These are phyloP conservation scores for Pseudocercospora musae DNA, from an alignment of 2,329 filamentous ascomycete genomes.

Conservation along the genomic window DNA sequence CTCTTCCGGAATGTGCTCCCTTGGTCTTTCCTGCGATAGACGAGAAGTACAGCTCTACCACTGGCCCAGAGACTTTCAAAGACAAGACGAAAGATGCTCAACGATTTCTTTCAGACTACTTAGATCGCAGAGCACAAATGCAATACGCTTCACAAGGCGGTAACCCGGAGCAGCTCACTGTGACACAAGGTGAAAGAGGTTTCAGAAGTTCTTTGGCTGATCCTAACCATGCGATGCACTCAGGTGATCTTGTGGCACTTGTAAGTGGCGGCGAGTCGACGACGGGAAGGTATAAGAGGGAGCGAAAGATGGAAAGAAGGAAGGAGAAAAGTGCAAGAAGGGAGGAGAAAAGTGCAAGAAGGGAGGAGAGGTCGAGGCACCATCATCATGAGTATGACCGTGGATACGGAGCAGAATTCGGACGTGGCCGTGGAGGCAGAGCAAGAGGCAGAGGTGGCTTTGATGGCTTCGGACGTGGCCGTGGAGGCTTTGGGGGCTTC, in stretches of 20 bases:
- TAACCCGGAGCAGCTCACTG: slow-evolving; percentile 36
- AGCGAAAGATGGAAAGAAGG: slow-evolving; percentile 7
- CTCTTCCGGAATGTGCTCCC: slow-evolving; percentile 47
- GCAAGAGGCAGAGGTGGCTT: not conserved
- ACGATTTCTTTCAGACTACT: slow-evolving; percentile 47
- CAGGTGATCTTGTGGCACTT: slow-evolving; percentile 47
- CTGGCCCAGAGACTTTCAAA: slow-evolving; percentile 29
- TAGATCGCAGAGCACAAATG: slow-evolving; percentile 50
- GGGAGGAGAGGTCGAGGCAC: slow-evolving; percentile 8
- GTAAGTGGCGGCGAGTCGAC: slow-evolving; percentile 47
- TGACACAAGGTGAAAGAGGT: slow-evolving; percentile 32
- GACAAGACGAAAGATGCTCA: slow-evolving; percentile 31
- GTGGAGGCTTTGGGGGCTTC: not conserved
- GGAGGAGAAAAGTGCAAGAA: slow-evolving; percentile 12
- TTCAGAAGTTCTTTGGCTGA: slow-evolving; percentile 52
- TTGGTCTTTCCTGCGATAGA: slow-evolving; percentile 50
- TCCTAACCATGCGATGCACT: slow-evolving; percentile 51
- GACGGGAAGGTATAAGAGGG: slow-evolving; percentile 16
- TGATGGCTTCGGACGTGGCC: not conserved
- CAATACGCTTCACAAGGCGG: slow-evolving; percentile 45
- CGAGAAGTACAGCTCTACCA: slow-evolving; percentile 11
- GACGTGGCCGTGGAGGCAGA: not conserved
- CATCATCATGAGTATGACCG: slow-evolving; percentile 13
- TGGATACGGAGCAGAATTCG: not conserved
- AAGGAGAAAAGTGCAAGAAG: slow-evolving; percentile 3